phyloP scores from a whole-genome alignment of 2,329 filamentous ascomycete genomes.

The Cercospora sesami region DNA sequence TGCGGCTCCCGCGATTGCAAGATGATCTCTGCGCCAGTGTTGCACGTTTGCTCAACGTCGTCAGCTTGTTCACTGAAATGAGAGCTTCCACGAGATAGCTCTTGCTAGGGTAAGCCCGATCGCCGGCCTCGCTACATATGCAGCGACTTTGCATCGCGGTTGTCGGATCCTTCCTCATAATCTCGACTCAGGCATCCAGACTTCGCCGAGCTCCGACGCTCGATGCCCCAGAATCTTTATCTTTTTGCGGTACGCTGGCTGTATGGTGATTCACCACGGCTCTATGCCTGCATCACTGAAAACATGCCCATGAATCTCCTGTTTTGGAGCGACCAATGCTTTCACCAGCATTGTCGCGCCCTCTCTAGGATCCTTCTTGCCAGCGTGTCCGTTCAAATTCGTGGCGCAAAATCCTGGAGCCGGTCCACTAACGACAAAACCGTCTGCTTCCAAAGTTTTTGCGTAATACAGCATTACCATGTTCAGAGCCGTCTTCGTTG shows the following conservation, averaged over 20 bases:
- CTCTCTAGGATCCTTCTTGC: constrained; percentile 34
- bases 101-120: neutral
- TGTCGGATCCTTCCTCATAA: neutral
- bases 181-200: neutral
- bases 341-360: constrained; percentile 34
- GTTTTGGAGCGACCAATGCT: constrained; percentile 26
- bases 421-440: constrained; percentile 31
- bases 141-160: neutral
- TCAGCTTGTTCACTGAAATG: neutral
- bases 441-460: constrained; percentile 28
- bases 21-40: too few species aligned
- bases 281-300: neutral
- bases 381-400: constrained; percentile 31
- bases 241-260: neutral
- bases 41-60: neutral
- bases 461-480: constrained; percentile 34
- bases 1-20: too few species aligned
- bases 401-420: constrained; percentile 30
- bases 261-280: neutral
- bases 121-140: neutral
- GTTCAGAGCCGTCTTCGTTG: constrained; percentile 34
- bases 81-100: neutral
- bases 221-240: neutral
- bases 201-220: neutral
- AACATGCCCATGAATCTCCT: constrained; percentile 29